Base-by-base conservation (phyloP, 225 moss, liverwort and hornwort genomes). In the Rhytidiadelphus loreus region DNA sequence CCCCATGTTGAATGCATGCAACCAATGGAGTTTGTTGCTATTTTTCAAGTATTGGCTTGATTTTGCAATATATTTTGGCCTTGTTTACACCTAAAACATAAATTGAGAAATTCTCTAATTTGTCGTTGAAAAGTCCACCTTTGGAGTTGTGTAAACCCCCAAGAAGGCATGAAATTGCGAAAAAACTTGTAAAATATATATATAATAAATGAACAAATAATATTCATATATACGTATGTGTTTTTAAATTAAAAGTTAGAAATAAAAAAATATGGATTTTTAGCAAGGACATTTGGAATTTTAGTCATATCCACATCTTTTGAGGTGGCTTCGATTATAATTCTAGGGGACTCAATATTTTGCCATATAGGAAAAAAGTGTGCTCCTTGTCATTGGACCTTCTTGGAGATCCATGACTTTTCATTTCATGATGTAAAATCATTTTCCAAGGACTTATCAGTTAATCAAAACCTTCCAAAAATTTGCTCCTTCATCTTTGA, bases 261-360 rank as follows among this genome's bases (percentile, higher is more conserved):
- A n/a, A n/a, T n/a, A n/a, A 50, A 30, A 63, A 25, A 37, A 37
- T 19, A 65, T 3, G 3, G 2, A 3, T 37, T 65, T 11, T 19
- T 9, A 64, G 5, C 5, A 5, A 18, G 6, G 64, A 64, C 35
- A 35, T 18, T 0, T 2, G 2, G 0, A 20, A 20, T 65, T 66
- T n/a, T 3, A 66, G 1, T 22, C 6, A 68, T 2, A 39, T 1
- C 3, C 2, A 17, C 4, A n/a, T 0, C 18, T 9, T 1, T 28
- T 44, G 3, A 44, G 0, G 9, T 16, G 0, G 6, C 1, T 72
- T 0, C 2, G 1, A 46, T 6, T 73, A 17, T 46, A 44, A 73
- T 46, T 46, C 0, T 2, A 0, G 1, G 1, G 3, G 46, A 26
- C 3, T 29, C 11, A 29, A 72, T 28, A 17, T 29, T 29, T 73